Conservation (phyloP, 345 rosid genomes). For the Salix arbutifolia region DNA sequence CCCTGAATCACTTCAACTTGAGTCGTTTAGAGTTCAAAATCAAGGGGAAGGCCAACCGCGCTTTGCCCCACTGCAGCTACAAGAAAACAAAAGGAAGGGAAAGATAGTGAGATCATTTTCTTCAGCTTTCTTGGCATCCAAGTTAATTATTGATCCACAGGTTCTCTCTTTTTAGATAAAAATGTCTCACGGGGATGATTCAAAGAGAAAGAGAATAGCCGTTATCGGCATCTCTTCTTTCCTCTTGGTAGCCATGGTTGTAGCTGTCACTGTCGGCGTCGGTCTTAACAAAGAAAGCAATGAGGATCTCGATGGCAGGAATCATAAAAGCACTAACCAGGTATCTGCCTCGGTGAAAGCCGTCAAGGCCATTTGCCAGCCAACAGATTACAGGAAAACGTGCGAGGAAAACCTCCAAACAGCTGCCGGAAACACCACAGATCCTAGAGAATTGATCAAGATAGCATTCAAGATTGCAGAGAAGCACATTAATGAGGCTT, state of each 20-base stretch:
- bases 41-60: not conserved
- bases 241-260: slow-evolving; percentile 47
- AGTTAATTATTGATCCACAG: not conserved
- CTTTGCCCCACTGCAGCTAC: not conserved
- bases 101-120: not conserved
- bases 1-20: not conserved
- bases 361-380: slow-evolving; percentile 54
- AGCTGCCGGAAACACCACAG: slow-evolving; percentile 39
- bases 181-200: slow-evolving; percentile 11
- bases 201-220: slow-evolving; percentile 31
- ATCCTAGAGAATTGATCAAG: slow-evolving; percentile 55
- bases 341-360: slow-evolving; percentile 51
- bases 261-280: slow-evolving; percentile 47
- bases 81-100: not conserved
- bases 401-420: slow-evolving; percentile 46
- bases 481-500: slow-evolving; percentile 36
- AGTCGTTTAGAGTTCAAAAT: not conserved
- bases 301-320: not conserved
- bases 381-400: slow-evolving; percentile 46
- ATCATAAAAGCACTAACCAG: not conserved
- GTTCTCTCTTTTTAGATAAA: not conserved
- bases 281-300: not conserved
- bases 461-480: slow-evolving; percentile 43
- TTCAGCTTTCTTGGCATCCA: not conserved
- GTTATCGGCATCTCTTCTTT: slow-evolving; percentile 38